Base-by-base conservation (phyloP, 768 basidiomycete genomes). In the Nidula microcarpa region DNA sequence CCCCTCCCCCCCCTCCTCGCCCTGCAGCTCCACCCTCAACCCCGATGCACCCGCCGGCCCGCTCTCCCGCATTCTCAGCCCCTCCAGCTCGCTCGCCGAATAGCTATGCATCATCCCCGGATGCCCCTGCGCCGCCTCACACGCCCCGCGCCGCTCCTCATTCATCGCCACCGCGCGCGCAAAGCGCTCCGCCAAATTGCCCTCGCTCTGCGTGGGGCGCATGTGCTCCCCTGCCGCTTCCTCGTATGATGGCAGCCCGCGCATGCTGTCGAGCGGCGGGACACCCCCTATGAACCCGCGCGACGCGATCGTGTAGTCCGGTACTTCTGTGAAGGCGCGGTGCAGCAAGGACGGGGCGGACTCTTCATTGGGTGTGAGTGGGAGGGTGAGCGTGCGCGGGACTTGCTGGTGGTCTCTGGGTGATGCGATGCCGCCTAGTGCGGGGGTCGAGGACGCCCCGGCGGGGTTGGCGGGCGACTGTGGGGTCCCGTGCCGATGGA, bases 231-330 rank as follows among this genome's bases (percentile, higher is more conserved):
- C n/a, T 11, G 62, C 56, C 8, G 81, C 81, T 63, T 93, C 93
- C 59, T 91, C 92, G 60, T 98, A 98, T 37, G 85, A 89, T 46
- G 95, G 95, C 59, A 96, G 64, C 5, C 89, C 92, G 30, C 73
- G 75, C 74, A 87, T 76, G 60, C 88, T 87, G 61, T 78, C 78
- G 62, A 94, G 68, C 13, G 96, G 94, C 8, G 89, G 85, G n/a
- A 95, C 86, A 5, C 94, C 94, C 6, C 94, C 94, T 30, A 95
- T 77, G 69, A 95, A 96, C 5, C 94, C 94, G 11, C 88, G 75
- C 55, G 87, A 84, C 2, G 95, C 92, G 45, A 91, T 78, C 16
- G 79, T 79, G 67, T 98, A 98, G 58, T 90, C 84, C 1, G 96
- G 96, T 14, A 97, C 90, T 73, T 79, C 83, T 57, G 80, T 89